Base-by-base conservation (phyloP, 495 filamentous ascomycete genomes). In the Talaromyces stipitatus region DNA sequence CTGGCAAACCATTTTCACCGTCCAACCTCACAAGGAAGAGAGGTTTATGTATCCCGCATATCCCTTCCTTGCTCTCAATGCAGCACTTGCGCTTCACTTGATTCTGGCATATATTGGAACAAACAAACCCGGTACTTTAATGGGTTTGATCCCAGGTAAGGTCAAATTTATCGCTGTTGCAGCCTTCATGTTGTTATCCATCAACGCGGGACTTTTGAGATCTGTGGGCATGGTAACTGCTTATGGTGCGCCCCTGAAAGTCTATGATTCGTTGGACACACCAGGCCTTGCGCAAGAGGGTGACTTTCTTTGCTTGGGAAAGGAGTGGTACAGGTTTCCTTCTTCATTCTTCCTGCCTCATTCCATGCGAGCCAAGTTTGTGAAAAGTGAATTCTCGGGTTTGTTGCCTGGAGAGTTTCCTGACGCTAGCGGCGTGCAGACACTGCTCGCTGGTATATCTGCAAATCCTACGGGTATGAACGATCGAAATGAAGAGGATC, bases 261-360 rank as follows among this genome's bases (percentile, higher is more conserved):
- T 97, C 7, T 95, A 96, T 63, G 72, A 72, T 26, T 73, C 82
- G 0, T 69, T 83, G 26, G 78, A 83, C 45, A 59, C 69, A 18
- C 62, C 67, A 22, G 78, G 72, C 16, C 55, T 85, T 5, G 74
- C 75, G 7, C 67, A 74, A 3, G 65, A 68, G 2, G 85, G 84
- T n/a, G 85, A 85, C 45, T 83, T 75, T 26, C 82, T 99, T 4
- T 99, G 95, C 70, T 80, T 96, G 47, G 92, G 88, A 41, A 97
- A 97, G 68, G 95, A 99, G 68, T 99, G 95, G 95, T 97, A 99
- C 67, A 89, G 95, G 48, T 99, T 95, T 65, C 95, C 95, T 10
- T 91, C 89, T 12, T 92, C 90, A 4, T 97, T 92, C 72, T 89
- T 92, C 67, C 77, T 99, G 0, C 95, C 95, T 0, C 69, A 84